Base-by-base conservation (phyloP, 2,329 filamentous ascomycete genomes). In the Dothiorella sarmentorum region DNA sequence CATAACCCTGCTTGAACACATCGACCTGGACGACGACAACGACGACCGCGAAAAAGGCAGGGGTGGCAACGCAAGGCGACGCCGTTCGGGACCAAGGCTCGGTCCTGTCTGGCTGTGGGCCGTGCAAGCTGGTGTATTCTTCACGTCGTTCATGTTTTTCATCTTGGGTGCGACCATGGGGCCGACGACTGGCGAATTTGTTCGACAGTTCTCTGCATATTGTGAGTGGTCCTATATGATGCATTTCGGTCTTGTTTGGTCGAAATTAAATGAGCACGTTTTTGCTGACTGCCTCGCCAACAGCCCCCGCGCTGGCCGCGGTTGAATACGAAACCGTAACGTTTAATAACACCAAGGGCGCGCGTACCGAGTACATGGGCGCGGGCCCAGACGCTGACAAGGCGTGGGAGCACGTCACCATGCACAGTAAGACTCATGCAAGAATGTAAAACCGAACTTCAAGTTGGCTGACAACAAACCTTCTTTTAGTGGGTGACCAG, bases 401-500 rank as follows among this genome's bases (percentile, higher is more conserved):
- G 53, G 80, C 80, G 5, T 86, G 83, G 83, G 75, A 82, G 49
- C 76, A 78, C 17, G 76, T 84, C 37, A 80, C 80, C 10, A 49
- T 31, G 31, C 79, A 79, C 62, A 64, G 73, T 76, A 69, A 61
- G 66, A 15, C 60, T 42, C 42, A 56, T 18, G 33, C 20, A 35
- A n/a, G n/a, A n/a, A n/a, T n/a, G n/a, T n/a, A n/a, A n/a, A n/a
- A n/a, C n/a, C n/a, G n/a, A n/a, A n/a, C n/a, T n/a, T n/a, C n/a
- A n/a, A n/a, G n/a, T n/a, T n/a, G n/a, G n/a, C n/a, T n/a, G n/a
- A n/a, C n/a, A n/a, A n/a, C n/a, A n/a, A n/a, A n/a, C n/a, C n/a
- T n/a, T n/a, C n/a, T n/a, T n/a, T n/a, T n/a, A 82, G 82, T 86
- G 24, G 83, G 83, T 35, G 83, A 86, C 66, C 82, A 83, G 64